Conservation (phyloP, 1,284 basidiomycete genomes). For the Xanthoconium separans region DNA sequence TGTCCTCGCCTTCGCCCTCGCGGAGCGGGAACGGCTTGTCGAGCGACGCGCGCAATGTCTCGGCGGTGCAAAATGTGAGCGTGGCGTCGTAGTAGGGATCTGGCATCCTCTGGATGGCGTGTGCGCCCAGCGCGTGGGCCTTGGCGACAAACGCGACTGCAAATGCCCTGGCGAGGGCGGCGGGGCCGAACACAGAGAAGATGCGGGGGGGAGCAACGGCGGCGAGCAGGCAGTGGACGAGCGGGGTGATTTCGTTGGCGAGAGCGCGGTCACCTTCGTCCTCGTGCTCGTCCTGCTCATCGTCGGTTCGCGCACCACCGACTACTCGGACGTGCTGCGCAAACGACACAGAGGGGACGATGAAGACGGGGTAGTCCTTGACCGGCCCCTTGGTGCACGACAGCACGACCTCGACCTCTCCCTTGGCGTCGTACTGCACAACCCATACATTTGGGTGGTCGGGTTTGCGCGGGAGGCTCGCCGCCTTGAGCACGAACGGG, state of each 20-base stretch:
- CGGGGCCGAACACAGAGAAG: conserved; percentile 64
- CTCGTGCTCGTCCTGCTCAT: conserved; percentile 1
- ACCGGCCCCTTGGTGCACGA: conserved; percentile 54
- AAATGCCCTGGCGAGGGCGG: conserved; percentile 52
- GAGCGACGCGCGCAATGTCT: conserved; percentile 37
- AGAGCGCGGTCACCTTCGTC: conserved; percentile 26
- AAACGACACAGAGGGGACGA: conserved; percentile 42
- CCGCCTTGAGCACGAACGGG: conserved; percentile 40
- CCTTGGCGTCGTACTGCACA: conserved; percentile 34
- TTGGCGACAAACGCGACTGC: conserved; percentile 44
- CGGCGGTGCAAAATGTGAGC: conserved; percentile 51
- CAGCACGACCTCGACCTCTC: conserved; percentile 51
- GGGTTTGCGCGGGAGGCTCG: conserved; percentile 16
- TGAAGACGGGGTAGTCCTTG: conserved; percentile 59
- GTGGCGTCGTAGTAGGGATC: conserved; percentile 68
- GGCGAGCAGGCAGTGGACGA: conserved; percentile 34
- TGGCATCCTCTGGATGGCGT: conserved; percentile 9
- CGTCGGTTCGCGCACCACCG: not conserved
- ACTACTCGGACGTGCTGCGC: conserved; percentile 22
- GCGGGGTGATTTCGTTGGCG: conserved; percentile 32
- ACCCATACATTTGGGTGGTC: conserved; percentile 47
- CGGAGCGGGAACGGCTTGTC: conserved; percentile 21
- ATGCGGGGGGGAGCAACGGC: conserved; percentile 42
- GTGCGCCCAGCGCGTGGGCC: conserved; percentile 34
- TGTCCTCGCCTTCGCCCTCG: conserved; percentile 7